Evolutionary conservation across 2,329 filamentous ascomycete genomes (phyloP), one percentile per base, ranked within the genome.

Genomic region (Pseudocercospora fuligena): DNA sequence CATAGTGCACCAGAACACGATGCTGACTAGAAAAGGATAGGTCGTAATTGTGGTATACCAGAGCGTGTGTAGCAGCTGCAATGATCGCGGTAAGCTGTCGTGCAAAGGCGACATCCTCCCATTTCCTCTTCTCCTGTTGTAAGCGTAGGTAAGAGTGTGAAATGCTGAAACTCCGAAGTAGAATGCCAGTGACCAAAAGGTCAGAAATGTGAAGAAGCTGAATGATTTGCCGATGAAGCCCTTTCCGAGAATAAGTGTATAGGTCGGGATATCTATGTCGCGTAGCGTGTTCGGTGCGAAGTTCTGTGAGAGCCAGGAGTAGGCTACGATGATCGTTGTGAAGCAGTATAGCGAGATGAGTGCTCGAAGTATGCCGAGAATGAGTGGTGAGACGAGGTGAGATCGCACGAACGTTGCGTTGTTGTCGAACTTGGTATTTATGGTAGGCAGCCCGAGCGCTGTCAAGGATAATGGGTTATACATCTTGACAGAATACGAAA

Each of bases 201-300:
- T 67, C 27, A 69, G 51, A 51, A 67, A 69, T 29, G 67, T 67
- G 56, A 69, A 65, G 60, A 65, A 67, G 65, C 67, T 69, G 62
- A 69, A 67, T 5, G 62, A 65, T 27, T 67, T 66, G 23, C 61
- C 65, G 27, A 66, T 64, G 51, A 62, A 67, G 8, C 56, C 46
- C 27, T 58, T 25, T 9, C 58, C 67, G 40, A 60, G 62, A 12
- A 66, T 47, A 16, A 65, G 54, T 5, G 60, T 63, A 11, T 67
- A 67, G 0, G 65, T 60, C 4, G 65, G 65, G 23, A 67, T 65
- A 31, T 65, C 47, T 21, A 69, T 57, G 25, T 69, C 59, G 6
- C 29, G 56, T 19, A 69, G 49, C 4, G 56, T 49, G 14, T 63
- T 60, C 16, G 49, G 47, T 12, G 62, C 65, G 7, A 43, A 47